Evolutionary conservation across 2,329 filamentous ascomycete genomes (phyloP).

Genomic region (Fusarium bulbicola): DNA sequence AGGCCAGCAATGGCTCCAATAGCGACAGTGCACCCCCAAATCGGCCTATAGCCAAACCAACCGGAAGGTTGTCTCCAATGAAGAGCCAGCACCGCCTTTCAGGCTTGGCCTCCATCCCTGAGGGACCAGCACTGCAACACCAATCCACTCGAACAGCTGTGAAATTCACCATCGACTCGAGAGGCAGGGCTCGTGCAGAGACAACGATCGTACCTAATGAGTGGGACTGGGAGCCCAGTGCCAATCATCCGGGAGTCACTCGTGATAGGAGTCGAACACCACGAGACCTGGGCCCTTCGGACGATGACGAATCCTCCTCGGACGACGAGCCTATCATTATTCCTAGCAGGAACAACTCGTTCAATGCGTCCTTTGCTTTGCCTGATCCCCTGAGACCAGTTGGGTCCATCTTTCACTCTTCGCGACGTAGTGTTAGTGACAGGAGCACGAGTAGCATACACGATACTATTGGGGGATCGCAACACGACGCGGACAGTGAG

Average conservation of each 20-base stretch:
- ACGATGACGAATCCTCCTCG: constrained; percentile 65
- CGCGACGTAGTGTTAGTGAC: constrained; percentile 60
- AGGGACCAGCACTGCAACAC: constrained; percentile 52
- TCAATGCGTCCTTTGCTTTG: constrained; percentile 64
- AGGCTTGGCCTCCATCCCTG: constrained; percentile 67
- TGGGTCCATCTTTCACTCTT: constrained; percentile 58
- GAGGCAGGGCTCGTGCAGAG: constrained; percentile 66
- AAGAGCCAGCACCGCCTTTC: constrained; percentile 61
- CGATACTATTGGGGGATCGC: constrained; percentile 48
- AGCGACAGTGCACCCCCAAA: constrained; percentile 39
- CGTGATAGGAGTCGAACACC: constrained; percentile 43
- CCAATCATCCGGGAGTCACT: constrained; percentile 44
- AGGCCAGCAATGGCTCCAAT: constrained; percentile 44
- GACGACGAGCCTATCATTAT: constrained; percentile 74
- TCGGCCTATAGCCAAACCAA: constrained; percentile 51
- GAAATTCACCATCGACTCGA: constrained; percentile 70
- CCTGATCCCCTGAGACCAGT: constrained; percentile 63
- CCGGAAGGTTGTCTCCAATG: constrained; percentile 62
- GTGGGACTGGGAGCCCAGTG: constrained; percentile 34
- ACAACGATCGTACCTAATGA: constrained; percentile 56
- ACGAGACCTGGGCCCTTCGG: constrained; percentile 57
- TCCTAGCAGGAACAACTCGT: constrained; percentile 65
- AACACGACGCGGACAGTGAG: constrained; percentile 63
- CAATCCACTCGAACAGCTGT: constrained; percentile 63
- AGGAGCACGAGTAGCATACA: constrained; percentile 56